These are phyloP conservation scores for Wickerhamiella slavikovae DNA, from an alignment of 805 yeast genomes.

Conservation along the genomic window DNA sequence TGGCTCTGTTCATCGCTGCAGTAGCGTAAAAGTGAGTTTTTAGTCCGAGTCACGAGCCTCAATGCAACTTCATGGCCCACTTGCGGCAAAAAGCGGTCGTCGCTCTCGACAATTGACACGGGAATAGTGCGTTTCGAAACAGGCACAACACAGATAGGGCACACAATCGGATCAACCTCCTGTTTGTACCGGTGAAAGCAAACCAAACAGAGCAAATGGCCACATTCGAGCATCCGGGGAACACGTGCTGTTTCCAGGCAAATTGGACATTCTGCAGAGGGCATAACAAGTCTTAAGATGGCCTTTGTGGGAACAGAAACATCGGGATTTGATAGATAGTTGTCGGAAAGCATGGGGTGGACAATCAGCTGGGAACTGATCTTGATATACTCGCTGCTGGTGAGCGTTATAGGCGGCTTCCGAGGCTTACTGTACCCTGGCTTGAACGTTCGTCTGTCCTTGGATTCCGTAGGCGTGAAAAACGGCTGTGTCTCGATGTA, in stretches of 20 bases:
- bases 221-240: slow-evolving; percentile 89
- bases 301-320: slow-evolving; percentile 38
- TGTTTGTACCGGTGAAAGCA: slow-evolving; percentile 59
- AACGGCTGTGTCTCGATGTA: too few species aligned
- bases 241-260: slow-evolving; percentile 73
- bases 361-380: slow-evolving; percentile 71
- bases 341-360: slow-evolving; percentile 27
- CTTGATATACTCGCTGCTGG: slow-evolving; percentile 28
- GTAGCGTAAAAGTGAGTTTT: neutral
- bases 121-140: slow-evolving; percentile 5
- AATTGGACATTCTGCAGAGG: slow-evolving; percentile 66
- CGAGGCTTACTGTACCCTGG: too few species aligned
- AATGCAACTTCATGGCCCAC: slow-evolving; percentile 10
- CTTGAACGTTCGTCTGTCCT: too few species aligned
- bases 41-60: slow-evolving; percentile 7
- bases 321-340: slow-evolving; percentile 26
- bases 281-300: slow-evolving; percentile 56
- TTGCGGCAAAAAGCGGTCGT: slow-evolving; percentile 7
- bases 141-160: slow-evolving; percentile 11
- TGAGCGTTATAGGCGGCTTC: too few species aligned
- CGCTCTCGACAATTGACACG: slow-evolving; percentile 8
- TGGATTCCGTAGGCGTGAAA: too few species aligned
- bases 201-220: slow-evolving; percentile 73
- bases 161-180: slow-evolving; percentile 12
- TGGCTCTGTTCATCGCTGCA: slow-evolving; percentile 6